Evolutionary conservation across 208 protist genomes (phyloP).

Genomic region (Leishmania turanica): DNA sequence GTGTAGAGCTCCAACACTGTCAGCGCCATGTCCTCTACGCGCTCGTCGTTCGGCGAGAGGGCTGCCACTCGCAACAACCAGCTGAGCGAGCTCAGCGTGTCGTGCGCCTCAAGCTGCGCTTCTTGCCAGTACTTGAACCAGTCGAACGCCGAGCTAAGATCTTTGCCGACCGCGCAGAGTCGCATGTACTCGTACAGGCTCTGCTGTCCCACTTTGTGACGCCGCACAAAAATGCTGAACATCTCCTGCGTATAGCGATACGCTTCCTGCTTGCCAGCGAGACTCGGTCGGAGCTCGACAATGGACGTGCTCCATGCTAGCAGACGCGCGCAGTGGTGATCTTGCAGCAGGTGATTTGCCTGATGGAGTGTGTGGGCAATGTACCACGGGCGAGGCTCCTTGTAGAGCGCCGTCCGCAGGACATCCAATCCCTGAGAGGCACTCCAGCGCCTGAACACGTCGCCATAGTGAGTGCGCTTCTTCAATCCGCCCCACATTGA

Average conservation of each 20-base stretch:
- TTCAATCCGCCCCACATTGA: slow-evolving; percentile 90
- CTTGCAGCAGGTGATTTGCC: slow-evolving; percentile 71
- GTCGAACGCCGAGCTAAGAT: slow-evolving; percentile 82
- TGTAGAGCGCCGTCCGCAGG: slow-evolving; percentile 58
- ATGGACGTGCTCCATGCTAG: slow-evolving; percentile 80
- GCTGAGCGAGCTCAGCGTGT: slow-evolving; percentile 32
- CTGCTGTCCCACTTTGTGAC: slow-evolving; percentile 69
- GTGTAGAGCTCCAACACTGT: slow-evolving; percentile 73
- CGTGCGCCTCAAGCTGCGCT: slow-evolving; percentile 29
- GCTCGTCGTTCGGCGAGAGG: slow-evolving; percentile 70
- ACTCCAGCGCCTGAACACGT: slow-evolving; percentile 79
- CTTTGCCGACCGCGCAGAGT: slow-evolving; percentile 74
- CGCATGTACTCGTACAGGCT: slow-evolving; percentile 78
- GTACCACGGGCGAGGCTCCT: slow-evolving; percentile 88
- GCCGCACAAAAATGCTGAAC: slow-evolving; percentile 69
- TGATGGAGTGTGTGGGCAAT: slow-evolving; percentile 72
- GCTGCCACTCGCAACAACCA: slow-evolving; percentile 75
- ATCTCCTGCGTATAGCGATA: slow-evolving; percentile 86
- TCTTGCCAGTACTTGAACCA: slow-evolving; percentile 90
- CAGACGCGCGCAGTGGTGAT: slow-evolving; percentile 78
- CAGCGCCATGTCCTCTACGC: slow-evolving; percentile 76
- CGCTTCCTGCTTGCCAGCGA: slow-evolving; percentile 47
- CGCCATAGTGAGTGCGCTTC: slow-evolving; percentile 57
- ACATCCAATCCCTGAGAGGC: slow-evolving; percentile 65
- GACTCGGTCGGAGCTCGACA: slow-evolving; percentile 49